Evolutionary conservation across 305 asterid genomes (phyloP).

Genomic region (Fraxinus sp.): DNA sequence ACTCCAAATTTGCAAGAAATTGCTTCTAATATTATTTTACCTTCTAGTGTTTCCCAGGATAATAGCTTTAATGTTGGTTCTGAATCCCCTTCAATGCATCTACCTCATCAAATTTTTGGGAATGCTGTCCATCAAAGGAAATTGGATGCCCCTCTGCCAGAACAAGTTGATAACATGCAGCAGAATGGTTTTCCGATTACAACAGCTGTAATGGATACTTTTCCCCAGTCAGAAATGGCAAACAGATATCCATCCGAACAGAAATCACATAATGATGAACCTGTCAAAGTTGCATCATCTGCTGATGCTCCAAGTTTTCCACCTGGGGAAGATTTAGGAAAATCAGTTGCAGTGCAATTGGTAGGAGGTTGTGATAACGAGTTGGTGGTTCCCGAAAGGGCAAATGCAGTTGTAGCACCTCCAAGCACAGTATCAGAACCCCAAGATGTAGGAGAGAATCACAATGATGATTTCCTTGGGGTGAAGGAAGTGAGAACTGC

Average conservation of each 20-base stretch:
- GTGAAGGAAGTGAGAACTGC: slow-evolving; percentile 43
- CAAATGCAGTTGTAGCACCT: slow-evolving; percentile 27
- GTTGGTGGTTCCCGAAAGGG: slow-evolving; percentile 19
- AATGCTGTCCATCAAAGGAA: slow-evolving; percentile 28
- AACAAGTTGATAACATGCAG: slow-evolving; percentile 37
- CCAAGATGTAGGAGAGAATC: slow-evolving; percentile 32
- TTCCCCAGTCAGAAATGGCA: slow-evolving; percentile 25
- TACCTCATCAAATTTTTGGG: slow-evolving; percentile 48
- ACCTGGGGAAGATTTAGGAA: slow-evolving; percentile 30
- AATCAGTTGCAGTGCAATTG: slow-evolving; percentile 25
- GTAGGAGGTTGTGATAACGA: slow-evolving; percentile 22
- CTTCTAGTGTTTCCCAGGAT: slow-evolving; percentile 46
- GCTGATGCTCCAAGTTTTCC: slow-evolving; percentile 26
- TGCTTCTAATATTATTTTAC: slow-evolving; percentile 32
- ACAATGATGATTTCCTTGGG: slow-evolving; percentile 27
- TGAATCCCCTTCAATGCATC: slow-evolving; percentile 35
- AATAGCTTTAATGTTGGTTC: slow-evolving; percentile 35
- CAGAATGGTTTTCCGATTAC: slow-evolving; percentile 26
- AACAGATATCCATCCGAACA: slow-evolving; percentile 28
- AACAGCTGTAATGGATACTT: slow-evolving; percentile 26
- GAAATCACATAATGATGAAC: slow-evolving; percentile 27
- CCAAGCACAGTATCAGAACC: slow-evolving; percentile 24
- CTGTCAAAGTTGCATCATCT: slow-evolving; percentile 20
- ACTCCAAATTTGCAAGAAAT: slow-evolving; percentile 36
- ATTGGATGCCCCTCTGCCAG: slow-evolving; percentile 36